Evolutionary conservation across 441 rosid species (phyloP).

Genomic region (Euphorbia schlechtendalii): DNA sequence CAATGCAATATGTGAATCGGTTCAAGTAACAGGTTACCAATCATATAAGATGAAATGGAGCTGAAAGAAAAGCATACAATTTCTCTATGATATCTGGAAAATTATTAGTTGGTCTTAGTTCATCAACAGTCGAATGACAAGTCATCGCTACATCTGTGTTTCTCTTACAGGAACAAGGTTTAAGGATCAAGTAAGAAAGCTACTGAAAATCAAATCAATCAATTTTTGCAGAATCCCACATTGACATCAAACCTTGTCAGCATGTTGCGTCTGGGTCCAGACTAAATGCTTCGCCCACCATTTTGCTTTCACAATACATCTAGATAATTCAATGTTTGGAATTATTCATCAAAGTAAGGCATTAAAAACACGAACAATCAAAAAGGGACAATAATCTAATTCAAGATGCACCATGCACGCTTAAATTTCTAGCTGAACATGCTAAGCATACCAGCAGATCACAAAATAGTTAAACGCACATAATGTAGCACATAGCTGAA

Average conservation of each 20-base stretch:
- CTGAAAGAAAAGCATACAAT: neutral
- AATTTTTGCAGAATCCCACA: neutral
- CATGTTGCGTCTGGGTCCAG: neutral
- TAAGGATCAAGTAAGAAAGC: neutral
- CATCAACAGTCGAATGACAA: neutral
- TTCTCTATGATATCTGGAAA: neutral
- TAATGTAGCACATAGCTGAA: neutral
- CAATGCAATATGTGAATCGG: neutral
- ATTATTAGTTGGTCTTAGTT: neutral
- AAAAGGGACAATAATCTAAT: neutral
- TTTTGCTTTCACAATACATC: neutral
- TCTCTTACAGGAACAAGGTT: neutral
- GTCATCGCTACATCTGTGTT: neutral
- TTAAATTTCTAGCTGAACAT: neutral
- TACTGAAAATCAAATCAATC: neutral
- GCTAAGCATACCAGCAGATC: neutral
- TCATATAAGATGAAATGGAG: neutral
- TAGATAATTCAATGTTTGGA: neutral
- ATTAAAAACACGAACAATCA: neutral
- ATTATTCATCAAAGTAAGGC: neutral
- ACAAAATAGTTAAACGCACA: neutral
- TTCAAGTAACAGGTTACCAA: neutral
- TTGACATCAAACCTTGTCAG: conserved; percentile 1
- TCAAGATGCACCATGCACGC: neutral
- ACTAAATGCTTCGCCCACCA: conserved; percentile 1